Base-by-base conservation (phyloP, 2,329 filamentous ascomycete genomes). In the Diatrype stigma region DNA sequence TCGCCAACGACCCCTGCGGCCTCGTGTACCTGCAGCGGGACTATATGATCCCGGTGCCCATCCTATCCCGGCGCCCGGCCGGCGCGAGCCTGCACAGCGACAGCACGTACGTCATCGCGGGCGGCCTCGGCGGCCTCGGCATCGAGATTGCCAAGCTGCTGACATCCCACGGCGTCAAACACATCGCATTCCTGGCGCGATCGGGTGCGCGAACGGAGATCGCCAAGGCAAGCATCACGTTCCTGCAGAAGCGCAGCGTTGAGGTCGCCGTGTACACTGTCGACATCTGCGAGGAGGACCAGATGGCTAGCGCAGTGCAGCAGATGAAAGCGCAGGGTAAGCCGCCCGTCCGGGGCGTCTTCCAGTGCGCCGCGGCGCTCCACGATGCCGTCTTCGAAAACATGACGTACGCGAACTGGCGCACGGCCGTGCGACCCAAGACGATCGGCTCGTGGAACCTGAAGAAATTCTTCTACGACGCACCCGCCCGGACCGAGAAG, bases 81-180 rank as follows among this genome's bases (percentile, higher is more conserved):
- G 50, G 47, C 16, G 10, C 47, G 16, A 46, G 30, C 17, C 28
- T 63, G n/a, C 45, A 30, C 11, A 19, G 19, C 1, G 62, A 71
- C 6, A 70, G 66, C 0, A 77, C 78, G 1, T 85, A 85, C 50
- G 59, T 85, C 2, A 63, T 85, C 3, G 72, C 74, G 3, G 82
- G 82, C 8, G 82, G 82, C 1, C 70, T 82, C 0, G 80, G 81
- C 16, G 82, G 81, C 11, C 69, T 85, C 0, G 82, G 81, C 1
- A 70, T 73, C 32, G 76, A 73, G 55, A 75, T 84, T 35, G 74
- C 79, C 2, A 67, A 71, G 48, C 71, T 79, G 49, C 69, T 85
- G 49, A 67, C 70, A n/a, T 59, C 63, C 4, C 72, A 75, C 12
- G 82, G 82, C 1, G 82, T 74, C 1, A 71, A 67, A 17, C 66